Base-by-base conservation (phyloP, 2,329 filamentous ascomycete genomes). In the Dothistroma pini region DNA sequence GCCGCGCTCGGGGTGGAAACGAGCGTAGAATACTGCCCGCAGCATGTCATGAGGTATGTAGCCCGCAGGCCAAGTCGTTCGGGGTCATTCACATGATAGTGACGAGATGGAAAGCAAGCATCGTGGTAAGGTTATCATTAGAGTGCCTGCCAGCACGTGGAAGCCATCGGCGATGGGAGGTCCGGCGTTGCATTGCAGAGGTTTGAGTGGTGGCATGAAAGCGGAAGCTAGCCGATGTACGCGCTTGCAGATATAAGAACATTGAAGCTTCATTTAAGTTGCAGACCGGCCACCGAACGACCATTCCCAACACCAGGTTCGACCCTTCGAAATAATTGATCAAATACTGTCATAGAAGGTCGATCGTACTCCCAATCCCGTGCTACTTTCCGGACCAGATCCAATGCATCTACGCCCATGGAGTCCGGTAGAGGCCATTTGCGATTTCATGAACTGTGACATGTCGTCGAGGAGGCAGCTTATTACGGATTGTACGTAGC, bases 11-110 rank as follows among this genome's bases (percentile, higher is more conserved):
- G 83, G 83, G 70, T 88, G 84, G 71, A 88, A 88, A 70, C 84
- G 85, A 72, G 84, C 85, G 73, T 86, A 88, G 75, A 88, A 88
- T 62, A 88, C 84, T 52, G 84, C 83, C 69, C 85, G 83, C 68
- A 88, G 86, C 76, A 85, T 85, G 57, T 60, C 14, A 21, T 50
- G 10, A 25, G n/a, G n/a, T 31, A 4, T 10, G 48, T 51, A 19
- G 14, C 48, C 48, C 48, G 48, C 14, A 51, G 48, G 48, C 29
- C 48, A 5, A 9, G 12, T 49, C 10, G n/a, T 49, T 8, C 10
- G 1, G 12, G 8, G 4, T 21, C 11, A 7, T 25, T 51, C 48
- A 51, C 21, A 29, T 51, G 6, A 51, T 51, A 12, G 48, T n/a
- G 6, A 14, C 29, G 21, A 50, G 12, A 16, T 19, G 9, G 14